These are phyloP conservation scores for Sclerotinia trifoliorum DNA, from an alignment of 2,329 filamentous ascomycete species.

Conservation along the genomic window DNA sequence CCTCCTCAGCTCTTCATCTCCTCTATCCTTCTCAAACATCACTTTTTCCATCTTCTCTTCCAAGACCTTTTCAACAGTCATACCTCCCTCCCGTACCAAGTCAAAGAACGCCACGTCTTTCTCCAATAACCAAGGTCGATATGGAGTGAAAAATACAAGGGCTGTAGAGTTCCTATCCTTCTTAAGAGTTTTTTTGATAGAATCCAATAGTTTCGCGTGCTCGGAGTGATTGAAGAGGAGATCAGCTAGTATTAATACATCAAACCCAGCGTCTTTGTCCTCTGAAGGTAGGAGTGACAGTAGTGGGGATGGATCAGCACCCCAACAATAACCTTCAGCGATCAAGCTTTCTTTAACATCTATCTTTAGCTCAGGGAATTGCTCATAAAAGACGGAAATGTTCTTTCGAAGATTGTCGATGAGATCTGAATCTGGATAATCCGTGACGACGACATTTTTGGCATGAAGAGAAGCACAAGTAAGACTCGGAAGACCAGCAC, in stretches of 20 bases:
- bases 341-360: conserved; percentile 44
- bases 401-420: conserved; percentile 77
- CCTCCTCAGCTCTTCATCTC: conserved; percentile 75
- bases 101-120: conserved; percentile 88
- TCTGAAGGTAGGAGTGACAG: conserved; percentile 51
- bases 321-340: conserved; percentile 81
- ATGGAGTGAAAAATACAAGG: conserved; percentile 91
- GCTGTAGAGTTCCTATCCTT: conserved; percentile 47
- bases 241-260: conserved; percentile 83
- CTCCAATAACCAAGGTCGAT: conserved; percentile 84
- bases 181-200: conserved; percentile 66
- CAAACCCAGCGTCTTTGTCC: conserved; percentile 53
- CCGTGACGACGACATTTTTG: conserved; percentile 71
- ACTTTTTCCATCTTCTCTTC: conserved; percentile 81
- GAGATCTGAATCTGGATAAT: conserved; percentile 85
- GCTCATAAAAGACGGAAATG: conserved; percentile 47
- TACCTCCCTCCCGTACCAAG: conserved; percentile 65
- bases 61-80: conserved; percentile 74
- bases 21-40: conserved; percentile 86
- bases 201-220: conserved; percentile 73
- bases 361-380: conserved; percentile 15
- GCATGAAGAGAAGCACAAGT: conserved; percentile 74
- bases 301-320: conserved; percentile 59
- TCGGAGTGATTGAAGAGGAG: conserved; percentile 89
- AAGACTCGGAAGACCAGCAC: conserved; percentile 79